These are phyloP conservation scores for Lasiodiplodia gonubiensis DNA, from an alignment of 2,329 filamentous ascomycete species.

Conservation along the genomic window DNA sequence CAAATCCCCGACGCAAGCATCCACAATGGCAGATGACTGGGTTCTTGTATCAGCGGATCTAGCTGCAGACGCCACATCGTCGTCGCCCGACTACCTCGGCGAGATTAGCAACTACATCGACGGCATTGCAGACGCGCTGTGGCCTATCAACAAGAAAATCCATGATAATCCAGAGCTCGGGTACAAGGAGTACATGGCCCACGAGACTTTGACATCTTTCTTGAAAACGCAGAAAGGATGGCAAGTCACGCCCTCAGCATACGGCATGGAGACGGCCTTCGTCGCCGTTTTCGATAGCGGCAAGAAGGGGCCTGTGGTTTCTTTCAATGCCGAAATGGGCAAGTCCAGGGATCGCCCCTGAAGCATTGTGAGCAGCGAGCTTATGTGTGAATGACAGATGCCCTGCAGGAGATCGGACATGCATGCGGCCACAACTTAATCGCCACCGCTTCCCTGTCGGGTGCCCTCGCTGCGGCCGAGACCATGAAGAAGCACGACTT, in stretches of 20 bases:
- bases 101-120: constrained; percentile 51
- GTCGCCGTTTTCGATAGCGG: constrained; percentile 57
- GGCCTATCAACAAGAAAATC: constrained; percentile 57
- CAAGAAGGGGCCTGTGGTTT: constrained; percentile 53
- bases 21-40: constrained; percentile 16
- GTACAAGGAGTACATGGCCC: constrained; percentile 57
- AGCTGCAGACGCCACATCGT: not conserved
- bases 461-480: constrained; percentile 46
- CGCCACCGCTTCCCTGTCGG: constrained; percentile 47
- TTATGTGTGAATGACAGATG: constrained; percentile 37
- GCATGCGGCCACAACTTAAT: constrained; percentile 56
- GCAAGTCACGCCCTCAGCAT: constrained; percentile 59
- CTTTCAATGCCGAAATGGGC: constrained; percentile 51
- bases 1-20: not conserved
- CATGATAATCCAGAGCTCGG: constrained; percentile 59
- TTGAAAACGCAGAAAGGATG: constrained; percentile 53
- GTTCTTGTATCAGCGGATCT: constrained; percentile 7
- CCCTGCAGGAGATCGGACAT: constrained; percentile 49
- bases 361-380: not conserved
- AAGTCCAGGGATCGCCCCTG: not conserved
- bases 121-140: constrained; percentile 47
- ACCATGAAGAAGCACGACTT: constrained; percentile 39
- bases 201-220: constrained; percentile 57
- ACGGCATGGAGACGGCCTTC: constrained; percentile 60
- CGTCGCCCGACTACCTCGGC: constrained; percentile 26